These are phyloP conservation scores for Pueraria montana DNA, from an alignment of 306 rosid species.

Conservation along the genomic window DNA sequence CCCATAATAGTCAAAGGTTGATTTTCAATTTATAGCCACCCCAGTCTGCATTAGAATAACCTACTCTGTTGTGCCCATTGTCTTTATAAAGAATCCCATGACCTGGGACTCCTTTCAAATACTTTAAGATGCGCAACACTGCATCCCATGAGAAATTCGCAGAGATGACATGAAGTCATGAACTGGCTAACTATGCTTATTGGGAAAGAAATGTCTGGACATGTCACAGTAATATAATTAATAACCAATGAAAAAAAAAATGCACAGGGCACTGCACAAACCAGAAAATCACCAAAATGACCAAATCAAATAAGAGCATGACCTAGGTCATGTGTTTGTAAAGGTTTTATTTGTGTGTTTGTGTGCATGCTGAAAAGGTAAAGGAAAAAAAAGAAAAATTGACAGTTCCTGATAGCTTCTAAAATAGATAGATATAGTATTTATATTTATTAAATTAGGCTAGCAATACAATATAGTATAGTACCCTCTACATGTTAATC, in stretches of 20 bases:
- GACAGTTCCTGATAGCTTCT: not conserved
- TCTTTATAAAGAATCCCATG: not conserved
- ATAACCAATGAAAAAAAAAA: not conserved
- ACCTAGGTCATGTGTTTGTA: slow-evolving; percentile 1
- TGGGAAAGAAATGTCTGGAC: not conserved
- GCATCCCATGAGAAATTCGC: not conserved
- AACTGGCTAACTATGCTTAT: not conserved
- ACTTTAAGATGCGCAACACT: not conserved
- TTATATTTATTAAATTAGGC: not conserved
- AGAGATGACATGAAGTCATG: not conserved
- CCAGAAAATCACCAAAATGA: not conserved
- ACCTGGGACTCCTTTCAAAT: slow-evolving; percentile 1
- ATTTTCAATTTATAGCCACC: not conserved
- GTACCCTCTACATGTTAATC: not conserved
- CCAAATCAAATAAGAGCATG: not conserved
- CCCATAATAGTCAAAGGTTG: not conserved
- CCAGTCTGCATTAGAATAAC: not conserved
- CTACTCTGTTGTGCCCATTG: not conserved
- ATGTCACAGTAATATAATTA: not conserved
- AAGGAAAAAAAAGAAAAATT: not conserved
- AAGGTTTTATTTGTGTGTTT: not conserved
- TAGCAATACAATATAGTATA: not conserved
- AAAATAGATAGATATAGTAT: not conserved
- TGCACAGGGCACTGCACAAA: not conserved
- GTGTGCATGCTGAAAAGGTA: not conserved